These are phyloP conservation scores for Sextonia rubra DNA, from an alignment of 164 flowering plant species.

Conservation along the genomic window DNA sequence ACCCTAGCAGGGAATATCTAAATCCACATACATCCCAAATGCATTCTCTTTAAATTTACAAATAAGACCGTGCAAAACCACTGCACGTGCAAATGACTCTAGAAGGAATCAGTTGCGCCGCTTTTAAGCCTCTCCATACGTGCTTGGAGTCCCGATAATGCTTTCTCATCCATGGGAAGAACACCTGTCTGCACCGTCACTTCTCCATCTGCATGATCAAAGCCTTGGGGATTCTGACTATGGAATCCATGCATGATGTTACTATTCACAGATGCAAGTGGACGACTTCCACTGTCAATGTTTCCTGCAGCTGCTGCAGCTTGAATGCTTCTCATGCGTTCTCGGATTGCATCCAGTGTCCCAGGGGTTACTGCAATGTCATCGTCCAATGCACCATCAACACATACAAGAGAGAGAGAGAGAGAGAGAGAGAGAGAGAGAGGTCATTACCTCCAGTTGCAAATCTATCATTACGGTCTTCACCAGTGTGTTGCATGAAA, in stretches of 20 bases:
- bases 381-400: background rate
- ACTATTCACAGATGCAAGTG: conserved; percentile 46
- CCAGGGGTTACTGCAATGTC: conserved; percentile 61
- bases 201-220: conserved; percentile 34
- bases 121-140: conserved; percentile 98
- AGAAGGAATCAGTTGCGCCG: conserved; percentile 50
- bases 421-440: conserved; percentile 2
- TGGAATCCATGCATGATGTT: conserved; percentile 32
- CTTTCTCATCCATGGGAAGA: conserved; percentile 93
- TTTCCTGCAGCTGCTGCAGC: conserved; percentile 70
- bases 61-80: too few relatives aligned
- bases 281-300: conserved; percentile 43
- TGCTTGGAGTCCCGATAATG: conserved; percentile 92
- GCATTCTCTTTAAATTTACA: too few relatives aligned
- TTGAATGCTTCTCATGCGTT: conserved; percentile 95
- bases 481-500: conserved; percentile 30
- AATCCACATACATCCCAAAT: too few relatives aligned
- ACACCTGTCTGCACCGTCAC: conserved; percentile 43
- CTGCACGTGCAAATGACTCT: too few relatives aligned
- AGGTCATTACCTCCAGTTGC: conserved; percentile 54
- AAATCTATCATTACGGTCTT: conserved; percentile 60
- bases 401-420: background rate
- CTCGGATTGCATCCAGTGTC: conserved; percentile 87
- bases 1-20: too few relatives aligned
- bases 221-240: conserved; percentile 25